Evolutionary conservation across 2,329 filamentous ascomycete genomes (phyloP).

Genomic region (Microsporum ferrugineum): DNA sequence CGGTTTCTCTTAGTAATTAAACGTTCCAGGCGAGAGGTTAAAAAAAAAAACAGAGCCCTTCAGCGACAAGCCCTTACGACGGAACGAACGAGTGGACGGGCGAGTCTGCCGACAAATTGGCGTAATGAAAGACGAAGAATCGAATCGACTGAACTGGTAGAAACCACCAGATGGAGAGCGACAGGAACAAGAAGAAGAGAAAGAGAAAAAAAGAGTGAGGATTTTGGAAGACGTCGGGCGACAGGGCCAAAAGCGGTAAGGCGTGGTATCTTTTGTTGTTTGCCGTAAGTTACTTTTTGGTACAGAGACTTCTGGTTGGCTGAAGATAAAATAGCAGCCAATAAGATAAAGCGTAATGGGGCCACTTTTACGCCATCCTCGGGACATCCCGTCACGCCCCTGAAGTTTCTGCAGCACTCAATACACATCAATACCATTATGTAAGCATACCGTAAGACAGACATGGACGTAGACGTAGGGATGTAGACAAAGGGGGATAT

Average conservation of each 20-base stretch:
- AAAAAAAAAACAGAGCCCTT: neutral
- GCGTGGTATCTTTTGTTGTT: neutral
- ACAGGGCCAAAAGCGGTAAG: neutral
- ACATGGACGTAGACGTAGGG: neutral
- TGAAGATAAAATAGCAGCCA: neutral
- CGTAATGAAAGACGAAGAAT: neutral
- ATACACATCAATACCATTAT: neutral
- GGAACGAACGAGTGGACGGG: constrained; percentile 1
- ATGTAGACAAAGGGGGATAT: too few species aligned
- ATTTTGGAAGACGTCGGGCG: neutral
- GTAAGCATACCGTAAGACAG: neutral
- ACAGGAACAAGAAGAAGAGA: neutral
- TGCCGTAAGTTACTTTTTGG: neutral
- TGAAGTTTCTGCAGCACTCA: neutral
- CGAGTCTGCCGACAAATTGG: neutral
- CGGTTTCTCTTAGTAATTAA: neutral
- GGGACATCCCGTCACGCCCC: constrained; percentile 1
- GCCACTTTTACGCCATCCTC: neutral
- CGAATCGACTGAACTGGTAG: neutral
- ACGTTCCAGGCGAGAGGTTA: neutral
- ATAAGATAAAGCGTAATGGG: neutral
- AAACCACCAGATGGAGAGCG: neutral
- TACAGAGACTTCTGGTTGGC: neutral
- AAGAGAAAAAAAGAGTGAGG: neutral
- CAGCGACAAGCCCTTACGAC: neutral